Conservation (phyloP, 208 protist genomes). For the Naegleria fowleri region DNA sequence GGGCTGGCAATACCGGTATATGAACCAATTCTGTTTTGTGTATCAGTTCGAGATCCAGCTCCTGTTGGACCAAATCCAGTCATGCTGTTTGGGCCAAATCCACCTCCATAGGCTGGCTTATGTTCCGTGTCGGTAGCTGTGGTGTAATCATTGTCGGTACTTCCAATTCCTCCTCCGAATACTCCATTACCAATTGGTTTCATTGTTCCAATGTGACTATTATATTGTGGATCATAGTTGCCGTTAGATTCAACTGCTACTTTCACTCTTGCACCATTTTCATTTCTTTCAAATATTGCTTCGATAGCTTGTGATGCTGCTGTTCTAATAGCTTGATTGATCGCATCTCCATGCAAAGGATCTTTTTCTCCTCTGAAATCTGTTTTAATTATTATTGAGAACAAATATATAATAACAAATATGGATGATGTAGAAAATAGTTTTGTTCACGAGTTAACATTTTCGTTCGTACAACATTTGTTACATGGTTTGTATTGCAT, state of each 20-base stretch:
- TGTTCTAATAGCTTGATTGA: slow-evolving; percentile 59
- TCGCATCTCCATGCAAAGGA: slow-evolving; percentile 48
- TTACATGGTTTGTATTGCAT: no score
- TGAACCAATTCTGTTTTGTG: not conserved
- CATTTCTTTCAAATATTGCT: slow-evolving; percentile 45
- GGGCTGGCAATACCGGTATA: not conserved
- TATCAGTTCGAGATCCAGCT: not conserved
- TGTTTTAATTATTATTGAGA: not conserved
- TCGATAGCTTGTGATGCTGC: slow-evolving; percentile 54
- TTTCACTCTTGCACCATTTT: not conserved
- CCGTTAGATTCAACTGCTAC: not conserved
- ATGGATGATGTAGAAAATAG: no score
- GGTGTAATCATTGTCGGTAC: not conserved
- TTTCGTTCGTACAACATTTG: no score
- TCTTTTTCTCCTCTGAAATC: slow-evolving; percentile 51
- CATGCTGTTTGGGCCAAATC: not conserved
- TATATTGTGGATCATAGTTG: not conserved
- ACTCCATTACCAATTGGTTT: not conserved
- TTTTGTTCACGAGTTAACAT: no score
- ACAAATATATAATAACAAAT: no score
- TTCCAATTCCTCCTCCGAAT: not conserved
- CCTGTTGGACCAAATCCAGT: not conserved
- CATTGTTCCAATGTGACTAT: not conserved
- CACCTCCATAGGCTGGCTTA: not conserved
- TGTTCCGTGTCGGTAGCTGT: not conserved